Conservation (phyloP, 139 green algal species). For the Astrephomene gubernaculifera region DNA sequence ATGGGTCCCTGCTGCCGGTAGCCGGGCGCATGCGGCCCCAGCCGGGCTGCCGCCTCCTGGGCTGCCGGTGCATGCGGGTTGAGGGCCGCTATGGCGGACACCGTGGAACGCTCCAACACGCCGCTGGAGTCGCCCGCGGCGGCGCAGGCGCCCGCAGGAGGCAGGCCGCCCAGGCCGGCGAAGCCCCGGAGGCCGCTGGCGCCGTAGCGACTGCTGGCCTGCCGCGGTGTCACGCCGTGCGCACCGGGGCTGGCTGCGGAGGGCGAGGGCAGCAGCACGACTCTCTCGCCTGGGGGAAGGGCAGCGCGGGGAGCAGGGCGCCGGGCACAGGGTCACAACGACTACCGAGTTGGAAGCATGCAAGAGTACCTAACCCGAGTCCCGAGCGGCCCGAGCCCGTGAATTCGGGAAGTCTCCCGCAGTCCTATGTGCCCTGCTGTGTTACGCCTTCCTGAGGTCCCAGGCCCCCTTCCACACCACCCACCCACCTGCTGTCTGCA, state of each 20-base stretch:
- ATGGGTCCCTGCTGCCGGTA: no score
- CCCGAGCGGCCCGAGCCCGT: no score
- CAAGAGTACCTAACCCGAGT: no score
- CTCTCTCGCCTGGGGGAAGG: neutral
- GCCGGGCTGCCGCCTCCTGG: neutral
- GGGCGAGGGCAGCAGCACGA: conserved; percentile 14
- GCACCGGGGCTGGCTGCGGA: neutral
- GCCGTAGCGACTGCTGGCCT: neutral
- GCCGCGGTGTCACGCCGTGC: neutral
- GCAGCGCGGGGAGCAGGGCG: no score
- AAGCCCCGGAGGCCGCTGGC: neutral
- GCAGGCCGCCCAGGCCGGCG: neutral
- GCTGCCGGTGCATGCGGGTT: conserved; percentile 2
- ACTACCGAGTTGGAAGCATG: no score
- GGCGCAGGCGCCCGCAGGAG: neutral
- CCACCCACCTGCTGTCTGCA: no score
- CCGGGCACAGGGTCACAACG: no score
- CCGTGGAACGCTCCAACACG: neutral
- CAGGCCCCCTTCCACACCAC: no score
- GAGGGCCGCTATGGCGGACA: conserved; percentile 25
- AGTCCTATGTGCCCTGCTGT: no score
- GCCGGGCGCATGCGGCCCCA: neutral
- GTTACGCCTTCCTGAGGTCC: no score
- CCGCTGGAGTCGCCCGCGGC: neutral
- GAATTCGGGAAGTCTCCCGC: no score